Percentiles rank a stretch among this genome's conserved stretches.
These are phyloP conservation scores for Solanum boliviense DNA, from an alignment of 257 asterid species.

Conservation along the genomic window DNA sequence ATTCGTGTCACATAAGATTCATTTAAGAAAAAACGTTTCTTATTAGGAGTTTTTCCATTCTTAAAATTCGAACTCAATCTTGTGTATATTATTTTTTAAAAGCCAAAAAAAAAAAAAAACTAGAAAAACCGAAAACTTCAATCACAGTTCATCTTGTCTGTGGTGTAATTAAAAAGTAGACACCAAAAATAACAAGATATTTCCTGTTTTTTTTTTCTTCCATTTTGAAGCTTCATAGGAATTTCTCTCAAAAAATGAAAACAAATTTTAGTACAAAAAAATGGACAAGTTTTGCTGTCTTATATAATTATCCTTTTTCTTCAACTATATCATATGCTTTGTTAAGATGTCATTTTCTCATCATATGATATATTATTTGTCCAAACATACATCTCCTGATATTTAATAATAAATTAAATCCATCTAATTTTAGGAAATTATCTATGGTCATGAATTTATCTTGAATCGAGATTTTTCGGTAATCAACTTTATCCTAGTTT, in stretches of 20 bases:
- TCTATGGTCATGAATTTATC: neutral
- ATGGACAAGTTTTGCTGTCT: conserved; percentile 12
- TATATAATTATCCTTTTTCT: neutral
- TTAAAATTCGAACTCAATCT: neutral
- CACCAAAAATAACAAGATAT: neutral
- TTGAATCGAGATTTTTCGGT: neutral
- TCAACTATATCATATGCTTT: neutral
- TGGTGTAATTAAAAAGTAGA: neutral
- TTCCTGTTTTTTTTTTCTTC: neutral
- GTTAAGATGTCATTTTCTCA: neutral
- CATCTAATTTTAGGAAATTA: neutral
- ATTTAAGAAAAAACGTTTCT: neutral
- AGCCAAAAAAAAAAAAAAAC: neutral
- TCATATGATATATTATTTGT: neutral
- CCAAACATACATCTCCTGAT: neutral
- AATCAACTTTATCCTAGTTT: neutral
- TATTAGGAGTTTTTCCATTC: neutral
- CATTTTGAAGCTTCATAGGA: neutral
- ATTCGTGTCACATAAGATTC: neutral
- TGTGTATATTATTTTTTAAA: neutral
- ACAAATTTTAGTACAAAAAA: neutral
- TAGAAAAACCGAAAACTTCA: neutral
- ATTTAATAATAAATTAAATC: neutral
- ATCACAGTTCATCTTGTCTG: neutral
- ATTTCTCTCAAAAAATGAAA: neutral